phyloP scores from a whole-genome alignment of 2,329 filamentous ascomycete species.

The Neofusicoccum sp. region DNA sequence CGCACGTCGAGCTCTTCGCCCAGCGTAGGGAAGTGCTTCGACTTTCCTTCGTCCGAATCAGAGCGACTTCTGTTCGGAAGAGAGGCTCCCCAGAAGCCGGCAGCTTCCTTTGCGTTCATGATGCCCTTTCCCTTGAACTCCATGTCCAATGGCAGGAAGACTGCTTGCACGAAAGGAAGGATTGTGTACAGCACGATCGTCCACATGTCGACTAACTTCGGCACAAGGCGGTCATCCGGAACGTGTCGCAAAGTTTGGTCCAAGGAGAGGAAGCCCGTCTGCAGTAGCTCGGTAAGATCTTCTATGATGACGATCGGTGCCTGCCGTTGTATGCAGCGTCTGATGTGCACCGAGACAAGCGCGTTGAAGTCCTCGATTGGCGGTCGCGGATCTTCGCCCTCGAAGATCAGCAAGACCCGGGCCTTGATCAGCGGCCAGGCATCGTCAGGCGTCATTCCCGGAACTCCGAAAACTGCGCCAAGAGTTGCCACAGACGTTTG shows the following conservation, averaged over 20 bases:
- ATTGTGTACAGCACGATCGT: conserved; percentile 87
- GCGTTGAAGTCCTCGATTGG: conserved; percentile 82
- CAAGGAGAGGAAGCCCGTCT: conserved; percentile 80
- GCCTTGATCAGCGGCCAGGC: conserved; percentile 80
- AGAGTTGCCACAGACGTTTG: conserved; percentile 39
- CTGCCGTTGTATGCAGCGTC: conserved; percentile 72
- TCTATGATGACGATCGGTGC: conserved; percentile 70
- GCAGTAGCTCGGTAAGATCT: conserved; percentile 70
- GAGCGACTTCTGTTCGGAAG: conserved; percentile 29
- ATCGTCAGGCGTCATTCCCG: conserved; percentile 61
- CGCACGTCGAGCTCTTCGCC: conserved; percentile 75
- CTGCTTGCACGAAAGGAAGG: conserved; percentile 89
- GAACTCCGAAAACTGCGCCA: conserved; percentile 47
- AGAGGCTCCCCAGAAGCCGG: conserved; percentile 85
- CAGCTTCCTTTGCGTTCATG: conserved; percentile 73
- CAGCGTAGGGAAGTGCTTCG: conserved; percentile 44
- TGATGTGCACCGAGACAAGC: conserved; percentile 74
- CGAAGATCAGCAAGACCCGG: conserved; percentile 73
- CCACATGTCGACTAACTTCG: conserved; percentile 90
- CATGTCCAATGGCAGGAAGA: conserved; percentile 88
- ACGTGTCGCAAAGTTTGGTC: conserved; percentile 78
- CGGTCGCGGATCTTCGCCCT: conserved; percentile 75
- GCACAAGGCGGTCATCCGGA: conserved; percentile 84
- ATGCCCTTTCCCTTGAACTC: conserved; percentile 88
- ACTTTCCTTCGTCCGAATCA: conserved; percentile 37